Evolutionary conservation across 148 eudicot species (phyloP), one percentile per base, ranked within the genome.

Genomic region (Cornus florida): DNA sequence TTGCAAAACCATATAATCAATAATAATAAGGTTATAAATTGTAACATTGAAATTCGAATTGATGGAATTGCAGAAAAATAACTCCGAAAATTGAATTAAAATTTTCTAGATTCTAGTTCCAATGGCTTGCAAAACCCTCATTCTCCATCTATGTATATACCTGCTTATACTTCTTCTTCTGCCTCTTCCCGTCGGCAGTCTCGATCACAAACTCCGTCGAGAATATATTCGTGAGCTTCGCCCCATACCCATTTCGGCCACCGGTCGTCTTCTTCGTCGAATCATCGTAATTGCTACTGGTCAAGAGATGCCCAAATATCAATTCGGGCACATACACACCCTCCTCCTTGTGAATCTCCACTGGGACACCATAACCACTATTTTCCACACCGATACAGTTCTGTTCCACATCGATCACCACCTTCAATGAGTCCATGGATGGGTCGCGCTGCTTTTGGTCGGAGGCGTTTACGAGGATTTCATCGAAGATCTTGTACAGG

Each of bases 191-290:
- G 82, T 96, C 99, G 1, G 99, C 99, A 19, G 97, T 93, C 78
- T 96, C 99, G 38, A 96, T 88, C 19, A 92, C 72, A 78, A 96
- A 96, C 85, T 96, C 94, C 0, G 94, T 92, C 0, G 99, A 96
- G 59, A 96, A 96, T 7, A 96, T 96, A 60, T 96, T 96, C 0
- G 99, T 87, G 20, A 96, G 92, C 81, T 96, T 96, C 6, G 99
- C 99, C 7, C 99, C 99, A 41, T 96, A 96, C 11, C 99, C 99
- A 35, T 96, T 96, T 70, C 99, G 81, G 13, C 98, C 99, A 17
- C 99, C 99, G n/a, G 99, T 96, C 2, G 99, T 96, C 86, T 96
- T 96, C 91, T 91, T 96, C 86, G 77, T 90, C 3, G 70, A 28
- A 67, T 96, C 99, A 73, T 96, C 87, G 59, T 96, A 96, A 59